These are phyloP conservation scores for Xylaria sp. DNA, from an alignment of 2,329 filamentous ascomycete species.

Conservation along the genomic window DNA sequence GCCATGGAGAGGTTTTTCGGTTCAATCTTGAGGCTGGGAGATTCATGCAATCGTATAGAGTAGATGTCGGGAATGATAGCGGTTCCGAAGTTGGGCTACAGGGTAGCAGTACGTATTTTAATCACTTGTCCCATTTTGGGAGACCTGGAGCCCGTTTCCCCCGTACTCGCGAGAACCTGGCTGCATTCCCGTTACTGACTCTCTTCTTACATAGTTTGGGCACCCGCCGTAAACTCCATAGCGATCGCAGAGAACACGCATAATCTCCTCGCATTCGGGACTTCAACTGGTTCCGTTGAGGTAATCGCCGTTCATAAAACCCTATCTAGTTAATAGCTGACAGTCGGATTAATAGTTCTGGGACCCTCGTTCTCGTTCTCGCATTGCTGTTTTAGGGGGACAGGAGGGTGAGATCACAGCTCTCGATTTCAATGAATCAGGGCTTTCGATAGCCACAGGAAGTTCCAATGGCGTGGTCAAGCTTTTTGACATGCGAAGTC, in stretches of 20 bases:
- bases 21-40: slow-evolving; percentile 91
- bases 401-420: slow-evolving; percentile 83
- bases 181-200: slow-evolving; percentile 9
- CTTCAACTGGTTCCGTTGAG: slow-evolving; percentile 92
- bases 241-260: slow-evolving; percentile 90
- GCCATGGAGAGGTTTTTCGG: slow-evolving; percentile 90
- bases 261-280: slow-evolving; percentile 91
- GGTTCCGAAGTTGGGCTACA: slow-evolving; percentile 78
- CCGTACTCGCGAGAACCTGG: not conserved
- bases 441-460: slow-evolving; percentile 85
- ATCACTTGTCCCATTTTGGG: not conserved
- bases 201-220: slow-evolving; percentile 59
- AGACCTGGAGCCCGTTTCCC: not conserved
- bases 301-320: slow-evolving; percentile 12
- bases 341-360: slow-evolving; percentile 68
- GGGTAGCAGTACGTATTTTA: slow-evolving; percentile 67
- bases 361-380: slow-evolving; percentile 85
- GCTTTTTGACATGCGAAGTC: slow-evolving; percentile 90
- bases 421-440: slow-evolving; percentile 84
- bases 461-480: slow-evolving; percentile 89
- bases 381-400: slow-evolving; percentile 79
- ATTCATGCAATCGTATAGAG: slow-evolving; percentile 93
- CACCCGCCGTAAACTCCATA: slow-evolving; percentile 86
- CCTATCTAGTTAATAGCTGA: slow-evolving; percentile 14
- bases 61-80: slow-evolving; percentile 90